phyloP scores from a whole-genome alignment of 2,329 filamentous ascomycete genomes.

The Hypocreales sp. region DNA sequence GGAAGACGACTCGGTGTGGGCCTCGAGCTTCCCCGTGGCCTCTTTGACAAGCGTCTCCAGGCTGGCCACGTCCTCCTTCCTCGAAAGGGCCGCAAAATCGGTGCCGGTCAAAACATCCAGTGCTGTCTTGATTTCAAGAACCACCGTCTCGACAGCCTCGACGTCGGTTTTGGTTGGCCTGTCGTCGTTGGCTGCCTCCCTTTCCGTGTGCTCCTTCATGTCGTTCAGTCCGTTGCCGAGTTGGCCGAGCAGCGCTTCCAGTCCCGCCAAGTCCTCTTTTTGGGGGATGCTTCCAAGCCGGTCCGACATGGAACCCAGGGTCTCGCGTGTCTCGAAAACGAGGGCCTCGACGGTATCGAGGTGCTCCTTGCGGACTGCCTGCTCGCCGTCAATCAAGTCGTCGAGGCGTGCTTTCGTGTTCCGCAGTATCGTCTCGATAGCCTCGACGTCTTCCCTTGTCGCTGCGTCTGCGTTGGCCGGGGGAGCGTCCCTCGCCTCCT shows the following conservation, averaged over 20 bases:
- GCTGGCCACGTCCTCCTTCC: constrained; percentile 54
- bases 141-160: constrained; percentile 64
- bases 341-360: constrained; percentile 48
- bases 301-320: constrained; percentile 47
- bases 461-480: constrained; percentile 18
- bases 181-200: constrained; percentile 39
- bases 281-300: constrained; percentile 56
- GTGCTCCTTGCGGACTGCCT: constrained; percentile 51
- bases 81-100: constrained; percentile 54
- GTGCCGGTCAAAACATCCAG: constrained; percentile 59
- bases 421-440: constrained; percentile 77
- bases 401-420: constrained; percentile 84
- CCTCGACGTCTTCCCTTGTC: constrained; percentile 66
- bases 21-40: constrained; percentile 51
- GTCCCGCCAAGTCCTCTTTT: constrained; percentile 61
- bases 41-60: constrained; percentile 56
- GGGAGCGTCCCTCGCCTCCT: constrained; percentile 6
- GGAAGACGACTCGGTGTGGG: constrained; percentile 56
- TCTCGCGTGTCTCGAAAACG: constrained; percentile 60
- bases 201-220: constrained; percentile 41
- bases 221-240: constrained; percentile 65
- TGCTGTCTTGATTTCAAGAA: constrained; percentile 70
- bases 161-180: constrained; percentile 69
- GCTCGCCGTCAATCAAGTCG: constrained; percentile 59
- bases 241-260: constrained; percentile 69